Base-by-base conservation (phyloP, 768 basidiomycete genomes). In the Lentinula boryana region DNA sequence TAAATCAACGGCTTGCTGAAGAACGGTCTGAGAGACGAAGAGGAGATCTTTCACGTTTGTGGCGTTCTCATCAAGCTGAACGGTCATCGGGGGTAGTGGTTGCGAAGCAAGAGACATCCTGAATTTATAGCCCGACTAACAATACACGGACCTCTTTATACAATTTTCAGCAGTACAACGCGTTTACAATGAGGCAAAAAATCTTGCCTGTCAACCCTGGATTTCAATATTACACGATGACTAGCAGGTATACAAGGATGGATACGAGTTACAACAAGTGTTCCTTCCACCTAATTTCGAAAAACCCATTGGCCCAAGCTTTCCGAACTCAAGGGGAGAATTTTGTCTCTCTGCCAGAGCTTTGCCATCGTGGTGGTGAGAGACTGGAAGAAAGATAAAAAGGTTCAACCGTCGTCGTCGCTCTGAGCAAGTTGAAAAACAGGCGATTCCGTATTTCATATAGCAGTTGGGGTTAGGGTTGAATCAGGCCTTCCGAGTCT, bases 301-400 rank as follows among this genome's bases (percentile, higher is more conserved):
- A 78, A 76, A 75, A 76, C 83, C 83, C 84, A 84, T 63, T 56
- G 18, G 38, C 75, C 23, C 76, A 75, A 79, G 79, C 71, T 69
- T 75, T 70, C 79, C 88, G 86, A 90, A 91, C 89, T 91, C 89
- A 90, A 89, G 82, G 88, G 74, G 80, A 87, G 86, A 73, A 75
- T 72, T 64, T 51, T 58, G 12, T 82, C 69, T 38, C 60, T 89
- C 81, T 92, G 64, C 82, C 88, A 89, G 84, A 86, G 81, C 70
- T 75, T 67, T 66, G 63, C 78, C 81, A 77, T 51, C 63, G 68
- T 69, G 69, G 68, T 77, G 83, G 77, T 80, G 81, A 84, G 90
- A 91, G 90, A 91, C 89, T 82, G 86, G 86, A 80, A 80, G 75
- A 72, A 60, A 61, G 62, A 67, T 67, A 64, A 32, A 51, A 32